phyloP scores from a whole-genome alignment of 805 yeast species.

The Diddensiella santjacobensis region DNA sequence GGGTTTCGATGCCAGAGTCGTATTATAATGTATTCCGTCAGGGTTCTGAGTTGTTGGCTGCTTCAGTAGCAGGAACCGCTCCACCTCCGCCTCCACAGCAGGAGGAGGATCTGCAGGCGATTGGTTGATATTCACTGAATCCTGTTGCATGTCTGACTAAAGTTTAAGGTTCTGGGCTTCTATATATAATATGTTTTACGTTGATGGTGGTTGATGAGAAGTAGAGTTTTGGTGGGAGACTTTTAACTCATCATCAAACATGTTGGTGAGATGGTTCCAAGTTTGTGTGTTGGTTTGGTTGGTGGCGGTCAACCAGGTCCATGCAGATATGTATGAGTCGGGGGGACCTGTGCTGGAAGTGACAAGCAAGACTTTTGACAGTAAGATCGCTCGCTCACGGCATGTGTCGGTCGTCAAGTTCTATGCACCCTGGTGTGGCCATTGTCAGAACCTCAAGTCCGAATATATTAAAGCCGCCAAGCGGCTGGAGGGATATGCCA shows the following conservation, averaged over 20 bases:
- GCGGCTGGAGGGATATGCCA: constrained; percentile 42
- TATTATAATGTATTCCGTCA: background rate
- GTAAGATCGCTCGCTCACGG: constrained; percentile 64
- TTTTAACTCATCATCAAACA: too few species aligned
- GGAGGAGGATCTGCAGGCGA: constrained; percentile 3
- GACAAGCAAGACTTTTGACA: constrained; percentile 50
- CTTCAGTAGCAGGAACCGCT: background rate
- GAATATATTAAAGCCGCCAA: constrained; percentile 63
- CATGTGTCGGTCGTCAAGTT: constrained; percentile 76
- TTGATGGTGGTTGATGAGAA: too few species aligned
- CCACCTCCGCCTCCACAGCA: background rate
- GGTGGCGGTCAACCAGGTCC: background rate
- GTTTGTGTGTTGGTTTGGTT: background rate
- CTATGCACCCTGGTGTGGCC: constrained; percentile 98
- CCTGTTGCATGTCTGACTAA: too few species aligned
- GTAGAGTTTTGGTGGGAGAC: too few species aligned
- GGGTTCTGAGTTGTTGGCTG: background rate
- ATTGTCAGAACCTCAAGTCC: constrained; percentile 68
- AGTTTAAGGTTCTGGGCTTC: too few species aligned
- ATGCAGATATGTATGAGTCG: background rate
- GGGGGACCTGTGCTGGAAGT: constrained; percentile 50
- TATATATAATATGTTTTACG: too few species aligned
- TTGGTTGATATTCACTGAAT: too few species aligned
- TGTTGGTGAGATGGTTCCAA: too few species aligned
- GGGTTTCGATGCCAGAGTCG: constrained; percentile 1